Percentiles rank a stretch among this genome's conserved stretches.
These are phyloP conservation scores for Leucaena leucocephala DNA, from an alignment of 306 rosid species.

Conservation along the genomic window DNA sequence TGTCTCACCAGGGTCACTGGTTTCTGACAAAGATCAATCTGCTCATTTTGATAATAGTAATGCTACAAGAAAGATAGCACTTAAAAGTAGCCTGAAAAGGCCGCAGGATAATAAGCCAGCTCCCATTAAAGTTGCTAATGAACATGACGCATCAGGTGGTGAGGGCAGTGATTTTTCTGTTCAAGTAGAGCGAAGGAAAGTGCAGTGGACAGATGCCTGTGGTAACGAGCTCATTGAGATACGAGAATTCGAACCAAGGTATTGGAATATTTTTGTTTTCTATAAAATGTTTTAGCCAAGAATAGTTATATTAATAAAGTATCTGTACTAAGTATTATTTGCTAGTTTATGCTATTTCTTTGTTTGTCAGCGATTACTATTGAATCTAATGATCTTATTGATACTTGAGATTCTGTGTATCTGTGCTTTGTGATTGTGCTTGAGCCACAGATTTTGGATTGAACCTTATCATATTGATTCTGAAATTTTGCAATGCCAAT, in stretches of 20 bases:
- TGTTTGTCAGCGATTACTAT: no score
- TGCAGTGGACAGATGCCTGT: slow-evolving; percentile 85
- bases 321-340: neutral
- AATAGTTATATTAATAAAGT: neutral
- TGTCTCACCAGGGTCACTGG: slow-evolving; percentile 52
- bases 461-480: neutral
- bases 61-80: slow-evolving; percentile 46
- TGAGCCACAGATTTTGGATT: neutral
- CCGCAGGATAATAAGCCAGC: slow-evolving; percentile 39
- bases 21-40: slow-evolving; percentile 51
- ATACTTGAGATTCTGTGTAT: neutral
- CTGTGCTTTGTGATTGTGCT: neutral
- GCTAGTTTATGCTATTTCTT: slow-evolving; percentile 2
- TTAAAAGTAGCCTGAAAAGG: slow-evolving; percentile 78
- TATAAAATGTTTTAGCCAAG: neutral
- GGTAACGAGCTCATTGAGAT: slow-evolving; percentile 75
- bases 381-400: no score
- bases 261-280: slow-evolving; percentile 20
- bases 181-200: slow-evolving; percentile 63
- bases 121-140: slow-evolving; percentile 46
- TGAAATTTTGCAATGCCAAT: neutral
- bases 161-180: slow-evolving; percentile 44
- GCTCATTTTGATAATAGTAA: slow-evolving; percentile 38
- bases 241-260: slow-evolving; percentile 87
- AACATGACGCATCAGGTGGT: slow-evolving; percentile 40